Evolutionary conservation across 768 basidiomycete species (phyloP).

Genomic region (Podaxis pistillaris): DNA sequence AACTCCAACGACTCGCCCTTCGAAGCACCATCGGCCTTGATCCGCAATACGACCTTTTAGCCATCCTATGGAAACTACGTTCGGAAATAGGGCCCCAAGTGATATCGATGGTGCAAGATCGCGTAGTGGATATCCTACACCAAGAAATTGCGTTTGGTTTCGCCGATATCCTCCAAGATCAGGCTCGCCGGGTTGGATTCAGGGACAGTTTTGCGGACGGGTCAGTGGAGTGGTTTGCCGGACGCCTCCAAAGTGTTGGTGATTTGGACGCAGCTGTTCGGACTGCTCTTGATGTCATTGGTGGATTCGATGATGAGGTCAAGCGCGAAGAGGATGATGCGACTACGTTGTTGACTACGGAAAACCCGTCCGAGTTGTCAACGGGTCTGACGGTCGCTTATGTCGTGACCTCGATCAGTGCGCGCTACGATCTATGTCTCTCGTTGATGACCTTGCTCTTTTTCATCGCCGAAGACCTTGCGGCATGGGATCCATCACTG

Average conservation of each 20-base stretch:
- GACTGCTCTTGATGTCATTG: constrained; percentile 65
- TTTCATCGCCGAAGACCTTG: constrained; percentile 65
- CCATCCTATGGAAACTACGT: constrained; percentile 62
- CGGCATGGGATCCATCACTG: constrained; percentile 60
- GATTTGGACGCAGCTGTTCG: constrained; percentile 57
- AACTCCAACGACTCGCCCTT: constrained; percentile 49
- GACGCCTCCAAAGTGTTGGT: constrained; percentile 54
- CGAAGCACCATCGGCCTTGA: constrained; percentile 41
- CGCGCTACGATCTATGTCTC: constrained; percentile 73
- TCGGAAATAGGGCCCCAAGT: constrained; percentile 57
- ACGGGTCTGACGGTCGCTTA: constrained; percentile 64
- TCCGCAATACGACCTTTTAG: constrained; percentile 54
- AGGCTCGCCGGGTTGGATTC: constrained; percentile 52
- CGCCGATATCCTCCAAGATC: constrained; percentile 70
- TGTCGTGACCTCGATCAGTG: constrained; percentile 58
- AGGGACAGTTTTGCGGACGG: constrained; percentile 59
- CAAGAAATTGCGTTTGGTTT: constrained; percentile 81
- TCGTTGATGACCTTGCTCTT: constrained; percentile 66
- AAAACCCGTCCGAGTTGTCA: constrained; percentile 59
- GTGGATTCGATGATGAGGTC: constrained; percentile 66
- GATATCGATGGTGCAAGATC: constrained; percentile 55
- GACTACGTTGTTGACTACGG: constrained; percentile 46
- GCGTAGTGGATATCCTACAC: constrained; percentile 61
- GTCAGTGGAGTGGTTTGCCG: constrained; percentile 56
- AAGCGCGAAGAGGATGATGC: constrained; percentile 78